phyloP scores from a whole-genome alignment of 2,329 filamentous ascomycete species.

The Monilinia laxa region DNA sequence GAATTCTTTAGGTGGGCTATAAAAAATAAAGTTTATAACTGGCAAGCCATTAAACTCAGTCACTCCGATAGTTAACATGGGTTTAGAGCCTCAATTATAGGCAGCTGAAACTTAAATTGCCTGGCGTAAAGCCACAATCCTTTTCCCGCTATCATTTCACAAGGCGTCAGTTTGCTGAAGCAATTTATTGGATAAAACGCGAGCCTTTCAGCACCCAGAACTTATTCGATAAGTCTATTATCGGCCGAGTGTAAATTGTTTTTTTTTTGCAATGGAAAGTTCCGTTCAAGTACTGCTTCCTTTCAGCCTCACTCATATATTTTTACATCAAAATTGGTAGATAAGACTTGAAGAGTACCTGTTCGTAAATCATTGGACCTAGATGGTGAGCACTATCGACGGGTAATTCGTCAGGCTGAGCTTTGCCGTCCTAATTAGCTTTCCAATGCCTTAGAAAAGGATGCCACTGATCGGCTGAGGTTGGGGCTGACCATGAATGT shows the following conservation, averaged over 20 bases:
- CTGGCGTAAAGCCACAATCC: not conserved
- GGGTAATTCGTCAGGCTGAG: not conserved
- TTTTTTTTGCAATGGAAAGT: not conserved
- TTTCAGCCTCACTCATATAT: not conserved
- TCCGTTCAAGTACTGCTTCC: not conserved
- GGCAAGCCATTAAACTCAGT: not conserved
- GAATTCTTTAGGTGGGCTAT: too few relatives aligned
- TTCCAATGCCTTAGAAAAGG: not conserved
- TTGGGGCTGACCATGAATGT: not conserved
- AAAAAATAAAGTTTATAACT: not conserved
- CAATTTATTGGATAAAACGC: conserved; percentile 3
- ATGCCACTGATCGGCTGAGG: not conserved
- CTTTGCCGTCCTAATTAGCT: not conserved
- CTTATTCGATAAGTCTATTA: not conserved
- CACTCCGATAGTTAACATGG: not conserved
- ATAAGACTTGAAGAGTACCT: too few relatives aligned
- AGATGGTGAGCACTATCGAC: not conserved
- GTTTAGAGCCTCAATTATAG: conserved; percentile 1
- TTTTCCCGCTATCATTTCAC: too few relatives aligned
- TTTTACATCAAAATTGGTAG: not conserved
- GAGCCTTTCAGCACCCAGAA: not conserved
- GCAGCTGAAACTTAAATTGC: not conserved
- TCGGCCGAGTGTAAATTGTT: not conserved
- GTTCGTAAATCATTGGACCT: not conserved
- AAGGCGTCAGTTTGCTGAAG: not conserved